Base-by-base conservation (phyloP, 2,329 filamentous ascomycete genomes). In the Nemania abortiva region DNA sequence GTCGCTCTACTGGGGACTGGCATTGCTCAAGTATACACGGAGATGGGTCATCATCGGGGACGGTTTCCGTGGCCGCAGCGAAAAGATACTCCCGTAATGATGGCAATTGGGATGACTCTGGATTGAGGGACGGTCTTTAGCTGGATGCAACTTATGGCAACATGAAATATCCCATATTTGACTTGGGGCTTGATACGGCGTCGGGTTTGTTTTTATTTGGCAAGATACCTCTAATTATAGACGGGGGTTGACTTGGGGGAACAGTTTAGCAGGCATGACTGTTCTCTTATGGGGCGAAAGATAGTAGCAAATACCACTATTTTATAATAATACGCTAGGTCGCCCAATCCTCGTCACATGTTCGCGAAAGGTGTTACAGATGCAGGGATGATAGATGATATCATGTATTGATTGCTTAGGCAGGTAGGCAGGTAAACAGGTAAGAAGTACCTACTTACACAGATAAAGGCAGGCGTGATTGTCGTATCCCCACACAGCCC, bases 1-100 rank as follows among this genome's bases (percentile, higher is more conserved):
- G 0, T 65, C 79, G 4, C 29, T 80, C 2, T 86, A 82, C 74
- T 87, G 85, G 85, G 56, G 70, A n/a, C 24, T 70, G 1, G 60
- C 71, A 34, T 74, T 55, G 3, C 59, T 69, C 45, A 72, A 71
- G 34, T 67, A 20, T n/a, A 60, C 57, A 13, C 67, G 57, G 54
- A 62, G 61, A 63, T 67, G 63, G 67, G 24, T 71, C 47, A 56
- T 69, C n/a, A 64, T 70, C 1, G 65, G 29, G 20, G 63, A 47
- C 13, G 37, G 27, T 6, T 52, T 61, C 24, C 45, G 45, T 15
- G 37, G 18, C 31, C 53, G 52, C 31, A 37, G 45, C 29, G 57
- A 68, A 39, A 68, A 70, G 57, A 29, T 27, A 6, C 15, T 67
- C 6, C 52, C 65, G n/a, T 63, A 55, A 2, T 34, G 42, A 55